Percentiles rank a stretch among this genome's conserved stretches.
Evolutionary conservation across 148 eudicot species (phyloP).

Genomic region (Amaranthus hypochondriacus): DNA sequence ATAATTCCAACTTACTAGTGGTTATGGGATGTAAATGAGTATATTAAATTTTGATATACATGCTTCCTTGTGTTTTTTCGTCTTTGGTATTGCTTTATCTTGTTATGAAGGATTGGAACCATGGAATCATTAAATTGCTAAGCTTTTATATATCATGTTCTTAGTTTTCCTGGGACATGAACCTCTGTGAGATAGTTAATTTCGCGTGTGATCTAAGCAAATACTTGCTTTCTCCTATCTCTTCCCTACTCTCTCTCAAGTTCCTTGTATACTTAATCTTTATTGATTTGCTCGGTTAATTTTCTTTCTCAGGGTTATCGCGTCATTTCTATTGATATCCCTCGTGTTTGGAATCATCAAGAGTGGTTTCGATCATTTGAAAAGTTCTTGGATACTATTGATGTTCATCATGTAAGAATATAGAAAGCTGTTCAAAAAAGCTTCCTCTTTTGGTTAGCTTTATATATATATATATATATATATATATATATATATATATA

Average conservation of each 20-base stretch:
- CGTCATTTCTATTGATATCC: conserved; percentile 90
- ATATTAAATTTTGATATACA: not conserved
- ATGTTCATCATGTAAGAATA: conserved; percentile 91
- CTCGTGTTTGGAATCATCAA: conserved; percentile 82
- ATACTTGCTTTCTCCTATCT: too few species aligned
- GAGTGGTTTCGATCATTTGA: conserved; percentile 98
- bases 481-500: too few species aligned
- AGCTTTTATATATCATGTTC: not conserved
- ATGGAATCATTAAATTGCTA: not conserved
- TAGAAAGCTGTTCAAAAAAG: not conserved
- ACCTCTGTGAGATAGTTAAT: not conserved
- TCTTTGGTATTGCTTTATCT: not conserved
- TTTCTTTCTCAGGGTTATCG: conserved; percentile 76
- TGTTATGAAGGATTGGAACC: not conserved
- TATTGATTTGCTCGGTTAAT: conserved; percentile 3
- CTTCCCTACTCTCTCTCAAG: not conserved
- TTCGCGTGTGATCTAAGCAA: not conserved
- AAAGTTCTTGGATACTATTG: conserved; percentile 90
- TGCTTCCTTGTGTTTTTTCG: not conserved
- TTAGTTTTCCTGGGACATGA: not conserved
- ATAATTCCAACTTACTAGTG: not conserved
- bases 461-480: not conserved
- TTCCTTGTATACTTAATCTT: not conserved
- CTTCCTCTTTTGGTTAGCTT: conserved; percentile 9
- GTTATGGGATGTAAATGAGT: not conserved